phyloP scores from a whole-genome alignment of 345 rosid species.

The Acer negundo region DNA sequence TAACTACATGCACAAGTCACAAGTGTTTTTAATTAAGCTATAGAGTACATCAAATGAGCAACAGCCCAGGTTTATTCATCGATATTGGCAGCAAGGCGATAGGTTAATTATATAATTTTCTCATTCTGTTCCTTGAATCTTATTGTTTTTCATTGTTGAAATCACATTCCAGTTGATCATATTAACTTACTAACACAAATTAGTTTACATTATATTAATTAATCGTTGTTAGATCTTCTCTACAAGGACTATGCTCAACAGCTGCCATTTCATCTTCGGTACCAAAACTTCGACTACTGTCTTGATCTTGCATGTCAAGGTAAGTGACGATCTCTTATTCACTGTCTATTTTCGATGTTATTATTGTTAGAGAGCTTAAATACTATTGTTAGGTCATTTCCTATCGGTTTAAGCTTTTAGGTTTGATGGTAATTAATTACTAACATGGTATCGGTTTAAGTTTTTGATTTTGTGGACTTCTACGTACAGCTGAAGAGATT shows the following conservation, averaged over 20 bases:
- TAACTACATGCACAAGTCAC: too few relatives aligned
- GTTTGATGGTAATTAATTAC: too few relatives aligned
- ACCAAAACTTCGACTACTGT: conserved; percentile 34
- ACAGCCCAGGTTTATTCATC: conserved; percentile 42
- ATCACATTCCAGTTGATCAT: background rate
- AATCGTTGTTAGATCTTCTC: conserved; percentile 44
- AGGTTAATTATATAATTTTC: conserved; percentile 36
- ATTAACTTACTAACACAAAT: too few relatives aligned
- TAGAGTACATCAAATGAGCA: conserved; percentile 26
- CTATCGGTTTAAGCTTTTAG: too few relatives aligned
- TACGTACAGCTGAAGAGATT: conserved; percentile 44
- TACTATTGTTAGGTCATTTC: too few relatives aligned
- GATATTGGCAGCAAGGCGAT: conserved; percentile 55
- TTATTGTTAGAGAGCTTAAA: too few relatives aligned
- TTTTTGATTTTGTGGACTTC: background rate
- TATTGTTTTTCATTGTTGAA: background rate
- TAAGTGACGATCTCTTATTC: conserved; percentile 22
- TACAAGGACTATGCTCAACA: conserved; percentile 52
- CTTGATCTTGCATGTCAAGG: conserved; percentile 49
- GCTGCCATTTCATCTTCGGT: conserved; percentile 35
- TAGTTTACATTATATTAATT: background rate
- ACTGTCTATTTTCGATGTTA: too few relatives aligned
- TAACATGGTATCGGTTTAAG: too few relatives aligned
- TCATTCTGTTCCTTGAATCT: background rate
- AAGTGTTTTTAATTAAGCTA: too few relatives aligned